A percentile compares a stretch with the other conserved stretches of the same genome.
These are phyloP conservation scores for Suillus lakei DNA, from an alignment of 768 basidiomycete genomes.

Conservation along the genomic window DNA sequence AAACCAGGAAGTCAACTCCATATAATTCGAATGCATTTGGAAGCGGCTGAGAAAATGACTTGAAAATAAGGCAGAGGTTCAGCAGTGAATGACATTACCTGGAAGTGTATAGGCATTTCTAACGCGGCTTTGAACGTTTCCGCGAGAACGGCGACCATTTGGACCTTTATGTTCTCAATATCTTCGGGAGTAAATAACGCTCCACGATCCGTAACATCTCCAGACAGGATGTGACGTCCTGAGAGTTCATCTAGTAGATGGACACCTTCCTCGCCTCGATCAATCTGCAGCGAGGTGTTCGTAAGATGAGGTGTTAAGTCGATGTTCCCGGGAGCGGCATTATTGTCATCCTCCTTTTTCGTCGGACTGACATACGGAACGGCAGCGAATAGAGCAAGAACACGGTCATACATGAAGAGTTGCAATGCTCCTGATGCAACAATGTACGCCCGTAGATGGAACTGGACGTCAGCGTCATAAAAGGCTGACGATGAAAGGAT, in stretches of 20 bases:
- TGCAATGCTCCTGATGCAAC: constrained; percentile 76
- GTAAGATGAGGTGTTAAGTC: constrained; percentile 84
- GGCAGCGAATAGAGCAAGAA: constrained; percentile 88
- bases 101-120: constrained; percentile 83
- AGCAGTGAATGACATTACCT: constrained; percentile 48
- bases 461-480: constrained; percentile 53
- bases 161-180: constrained; percentile 56
- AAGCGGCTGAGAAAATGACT: constrained; percentile 55
- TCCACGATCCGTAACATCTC: constrained; percentile 4
- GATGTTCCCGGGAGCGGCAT: constrained; percentile 27
- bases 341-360: constrained; percentile 29
- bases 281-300: constrained; percentile 86
- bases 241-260: constrained; percentile 80
- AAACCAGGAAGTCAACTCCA: constrained; percentile 90
- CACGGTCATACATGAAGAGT: constrained; percentile 80
- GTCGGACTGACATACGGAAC: constrained; percentile 64
- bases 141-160: constrained; percentile 67
- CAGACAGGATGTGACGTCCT: constrained; percentile 60
- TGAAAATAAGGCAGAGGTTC: too few species aligned
- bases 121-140: constrained; percentile 89
- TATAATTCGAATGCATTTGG: constrained; percentile 96
- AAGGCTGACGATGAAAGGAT: constrained; percentile 6
- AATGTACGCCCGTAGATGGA: constrained; percentile 92
- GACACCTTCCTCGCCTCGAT: constrained; percentile 71
- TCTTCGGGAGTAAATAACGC: constrained; percentile 41